Conservation (phyloP, 805 yeast genomes). For the Metschnikowia chrysomelidarum region DNA sequence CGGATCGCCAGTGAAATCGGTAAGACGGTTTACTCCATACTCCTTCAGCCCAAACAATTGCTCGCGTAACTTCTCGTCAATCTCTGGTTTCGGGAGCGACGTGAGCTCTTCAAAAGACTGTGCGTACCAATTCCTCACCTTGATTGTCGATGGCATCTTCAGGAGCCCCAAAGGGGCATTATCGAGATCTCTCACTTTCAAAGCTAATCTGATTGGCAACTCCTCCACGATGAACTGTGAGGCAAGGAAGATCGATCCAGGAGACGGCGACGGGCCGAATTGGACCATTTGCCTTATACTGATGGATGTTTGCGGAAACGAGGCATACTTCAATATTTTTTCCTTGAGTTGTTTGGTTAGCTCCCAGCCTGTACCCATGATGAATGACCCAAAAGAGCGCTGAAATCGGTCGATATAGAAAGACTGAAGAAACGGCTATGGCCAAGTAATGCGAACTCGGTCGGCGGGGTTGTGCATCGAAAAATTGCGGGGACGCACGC, state of each 20-base stretch:
- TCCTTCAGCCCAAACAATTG: slow-evolving; percentile 24
- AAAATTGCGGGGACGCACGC: no score
- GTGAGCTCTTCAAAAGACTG: slow-evolving; percentile 84
- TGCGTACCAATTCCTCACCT: slow-evolving; percentile 86
- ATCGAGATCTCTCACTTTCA: slow-evolving; percentile 80
- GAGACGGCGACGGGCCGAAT: slow-evolving; percentile 76
- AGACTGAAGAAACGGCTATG: no score
- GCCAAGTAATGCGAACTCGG: no score
- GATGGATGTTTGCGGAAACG: slow-evolving; percentile 78
- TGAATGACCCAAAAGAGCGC: no score
- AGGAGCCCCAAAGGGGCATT: slow-evolving; percentile 72
- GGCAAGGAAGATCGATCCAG: slow-evolving; percentile 78
- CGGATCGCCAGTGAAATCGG: slow-evolving; percentile 8
- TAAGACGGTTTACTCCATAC: slow-evolving; percentile 1
- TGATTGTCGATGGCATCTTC: slow-evolving; percentile 69
- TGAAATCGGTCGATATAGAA: no score
- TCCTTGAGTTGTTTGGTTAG: slow-evolving; percentile 49
- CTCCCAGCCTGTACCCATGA: slow-evolving; percentile 49
- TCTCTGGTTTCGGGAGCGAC: slow-evolving; percentile 55
- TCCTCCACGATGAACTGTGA: slow-evolving; percentile 84
- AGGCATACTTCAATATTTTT: slow-evolving; percentile 62
- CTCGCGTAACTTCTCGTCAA: slow-evolving; percentile 41
- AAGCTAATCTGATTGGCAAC: slow-evolving; percentile 82
- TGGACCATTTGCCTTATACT: slow-evolving; percentile 88
- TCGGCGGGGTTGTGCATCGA: no score